Conservation (phyloP, 495 filamentous ascomycete genomes). For the Talaromyces adpressus region DNA sequence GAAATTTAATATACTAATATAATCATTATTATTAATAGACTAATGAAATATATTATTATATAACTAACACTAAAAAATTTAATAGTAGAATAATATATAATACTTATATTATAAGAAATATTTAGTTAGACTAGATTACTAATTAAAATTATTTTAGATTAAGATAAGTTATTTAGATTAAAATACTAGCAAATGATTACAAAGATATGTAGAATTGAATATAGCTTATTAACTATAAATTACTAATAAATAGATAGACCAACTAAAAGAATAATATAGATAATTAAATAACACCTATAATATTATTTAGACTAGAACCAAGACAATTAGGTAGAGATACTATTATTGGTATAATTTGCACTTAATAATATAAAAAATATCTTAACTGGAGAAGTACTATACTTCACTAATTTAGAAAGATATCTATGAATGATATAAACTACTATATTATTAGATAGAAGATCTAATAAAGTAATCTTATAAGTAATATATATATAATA, state of each 20-base stretch:
- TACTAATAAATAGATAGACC: constrained; percentile 4
- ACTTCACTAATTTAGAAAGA: background rate
- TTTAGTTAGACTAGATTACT: too few species aligned
- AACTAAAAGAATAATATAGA: constrained; percentile 1
- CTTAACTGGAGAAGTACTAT: background rate
- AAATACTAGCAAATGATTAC: constrained; percentile 7
- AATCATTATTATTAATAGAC: constrained; percentile 7
- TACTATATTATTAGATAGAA: background rate
- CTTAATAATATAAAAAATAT: background rate
- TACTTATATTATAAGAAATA: too few species aligned
- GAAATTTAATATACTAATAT: background rate
- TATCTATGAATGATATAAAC: background rate
- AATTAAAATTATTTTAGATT: too few species aligned
- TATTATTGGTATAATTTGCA: background rate
- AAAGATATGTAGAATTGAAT: background rate
- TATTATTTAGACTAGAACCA: background rate
- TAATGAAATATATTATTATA: constrained; percentile 11
- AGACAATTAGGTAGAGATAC: constrained; percentile 3
- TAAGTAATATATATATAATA: background rate
- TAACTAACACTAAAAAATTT: constrained; percentile 5
- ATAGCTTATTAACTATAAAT: background rate
- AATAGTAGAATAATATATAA: constrained; percentile 5
- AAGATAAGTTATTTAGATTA: constrained; percentile 12
- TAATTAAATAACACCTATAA: background rate
- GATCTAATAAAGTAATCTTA: background rate